Evolutionary conservation across 176 grass and related monocot species (phyloP), one percentile per base, ranked within the genome.

Genomic region (Phoenix dactylifera): DNA sequence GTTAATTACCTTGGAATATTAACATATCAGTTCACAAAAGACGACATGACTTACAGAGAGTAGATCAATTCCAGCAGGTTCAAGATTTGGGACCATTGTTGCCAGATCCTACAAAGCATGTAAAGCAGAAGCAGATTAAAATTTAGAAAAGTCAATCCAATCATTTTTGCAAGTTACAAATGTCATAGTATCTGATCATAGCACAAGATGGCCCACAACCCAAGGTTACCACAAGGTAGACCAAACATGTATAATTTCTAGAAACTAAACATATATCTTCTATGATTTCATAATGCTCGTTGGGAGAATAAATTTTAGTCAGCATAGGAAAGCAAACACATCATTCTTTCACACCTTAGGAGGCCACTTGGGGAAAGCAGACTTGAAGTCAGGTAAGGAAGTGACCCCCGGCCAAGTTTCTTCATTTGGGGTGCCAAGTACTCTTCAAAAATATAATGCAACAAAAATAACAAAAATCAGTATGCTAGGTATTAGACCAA

Each of bases 401-500:
- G 72, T 89, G 64, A 89, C 89, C 54, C 89, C 89, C 65, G 89
- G 82, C 89, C 89, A 95, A 63, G 69, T 86, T 71, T 95, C 85
- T 81, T 95, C 89, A 72, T 85, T 89, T 53, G 89, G 89, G 67
- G 89, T 95, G 59, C 89, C 89, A 15, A 95, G 71, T 51, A 89
- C 57, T 78, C 89, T 95, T 69, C 72, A 72, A 81, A 10, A 26
- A 22, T 3, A 7, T 9, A 15, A 55, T 50, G 62, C 55, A 76
- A 14, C 35, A 44, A 44, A 44, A 44, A 44, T 44, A 44, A 44
- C 35, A 44, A 44, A 44, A 44, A 44, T 12, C 35, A 44, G 9
- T 44, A 9, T 14, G 10, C 3, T 14, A 44, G 0, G 61, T 52
- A 67, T 79, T 24, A 83, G 74, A 72, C 12, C 49, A 0, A 51